Conservation (phyloP, 306 rosid species). For the Chamaecrista fasciculata region DNA sequence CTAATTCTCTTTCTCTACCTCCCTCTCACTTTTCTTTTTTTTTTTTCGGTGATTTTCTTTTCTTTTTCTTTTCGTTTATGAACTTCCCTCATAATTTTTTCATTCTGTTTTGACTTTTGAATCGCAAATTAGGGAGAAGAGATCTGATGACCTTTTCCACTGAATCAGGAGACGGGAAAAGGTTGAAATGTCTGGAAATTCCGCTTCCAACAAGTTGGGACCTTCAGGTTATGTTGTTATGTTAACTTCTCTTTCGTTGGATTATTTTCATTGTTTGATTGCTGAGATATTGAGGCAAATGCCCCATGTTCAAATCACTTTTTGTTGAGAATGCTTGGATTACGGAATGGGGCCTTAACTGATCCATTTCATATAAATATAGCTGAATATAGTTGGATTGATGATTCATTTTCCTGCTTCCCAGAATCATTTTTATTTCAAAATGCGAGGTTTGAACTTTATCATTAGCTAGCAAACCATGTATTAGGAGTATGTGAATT, state of each 20-base stretch:
- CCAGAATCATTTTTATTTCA: neutral
- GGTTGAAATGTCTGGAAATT: slow-evolving; percentile 41
- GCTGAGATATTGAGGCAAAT: neutral
- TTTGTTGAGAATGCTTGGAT: neutral
- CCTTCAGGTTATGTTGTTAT: slow-evolving; percentile 46
- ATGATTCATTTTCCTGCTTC: neutral
- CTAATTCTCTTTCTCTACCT: neutral
- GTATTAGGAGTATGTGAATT: neutral
- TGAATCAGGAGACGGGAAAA: neutral
- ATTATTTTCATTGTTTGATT: neutral
- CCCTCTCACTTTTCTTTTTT: too few relatives aligned
- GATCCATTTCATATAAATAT: neutral
- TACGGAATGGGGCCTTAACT: neutral
- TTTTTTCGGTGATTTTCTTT: too few relatives aligned
- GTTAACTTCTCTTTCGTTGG: neutral
- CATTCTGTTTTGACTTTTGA: neutral
- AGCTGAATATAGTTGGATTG: neutral
- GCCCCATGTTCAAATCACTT: neutral
- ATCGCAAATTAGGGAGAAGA: neutral
- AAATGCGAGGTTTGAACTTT: neutral
- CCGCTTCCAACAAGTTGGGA: slow-evolving; percentile 35
- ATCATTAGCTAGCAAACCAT: neutral
- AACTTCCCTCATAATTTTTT: neutral
- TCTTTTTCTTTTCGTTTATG: too few relatives aligned
- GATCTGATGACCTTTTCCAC: slow-evolving; percentile 11